These are phyloP conservation scores for Nannochloris sp. DNA, from an alignment of 139 green algal genomes.

Conservation along the genomic window DNA sequence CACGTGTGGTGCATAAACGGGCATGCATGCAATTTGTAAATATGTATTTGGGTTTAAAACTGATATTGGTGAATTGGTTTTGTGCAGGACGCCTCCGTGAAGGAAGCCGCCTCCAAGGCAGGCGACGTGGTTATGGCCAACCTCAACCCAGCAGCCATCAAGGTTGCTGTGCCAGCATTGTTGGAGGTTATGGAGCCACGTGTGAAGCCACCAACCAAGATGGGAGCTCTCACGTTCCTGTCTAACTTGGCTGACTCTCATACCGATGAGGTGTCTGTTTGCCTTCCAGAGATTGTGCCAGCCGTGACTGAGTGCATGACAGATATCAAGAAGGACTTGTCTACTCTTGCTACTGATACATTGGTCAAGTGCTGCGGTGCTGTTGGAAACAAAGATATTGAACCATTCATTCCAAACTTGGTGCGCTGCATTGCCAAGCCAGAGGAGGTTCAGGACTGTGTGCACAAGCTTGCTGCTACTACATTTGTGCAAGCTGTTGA, in stretches of 20 bases:
- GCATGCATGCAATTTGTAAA: not conserved
- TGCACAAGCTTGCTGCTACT: conserved; percentile 84
- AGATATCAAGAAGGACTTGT: conserved; percentile 61
- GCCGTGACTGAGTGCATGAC: conserved; percentile 49
- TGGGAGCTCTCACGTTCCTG: conserved; percentile 53
- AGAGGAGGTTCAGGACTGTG: conserved; percentile 65
- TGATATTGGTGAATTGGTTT: not conserved
- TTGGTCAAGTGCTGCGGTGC: conserved; percentile 33
- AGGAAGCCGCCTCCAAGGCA: conserved; percentile 38
- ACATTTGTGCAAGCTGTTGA: conserved; percentile 71
- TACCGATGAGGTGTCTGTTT: conserved; percentile 44
- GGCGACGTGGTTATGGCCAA: conserved; percentile 25
- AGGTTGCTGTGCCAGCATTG: conserved; percentile 44
- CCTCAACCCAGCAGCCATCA: conserved; percentile 38
- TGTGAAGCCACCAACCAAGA: conserved; percentile 68
- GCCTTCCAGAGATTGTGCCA: conserved; percentile 69
- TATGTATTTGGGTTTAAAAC: not conserved
- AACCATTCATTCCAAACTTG: conserved; percentile 74
- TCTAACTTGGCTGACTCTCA: conserved; percentile 35
- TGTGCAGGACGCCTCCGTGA: conserved; percentile 34
- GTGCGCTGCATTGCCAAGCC: conserved; percentile 68
- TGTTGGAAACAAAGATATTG: conserved; percentile 83
- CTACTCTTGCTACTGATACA: conserved; percentile 26
- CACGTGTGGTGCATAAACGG: not conserved
- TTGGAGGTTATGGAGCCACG: conserved; percentile 54